Evolutionary conservation across 805 yeast species (phyloP), one percentile per base, ranked within the genome.

Genomic region (Zygosaccharomyces bailii): DNA sequence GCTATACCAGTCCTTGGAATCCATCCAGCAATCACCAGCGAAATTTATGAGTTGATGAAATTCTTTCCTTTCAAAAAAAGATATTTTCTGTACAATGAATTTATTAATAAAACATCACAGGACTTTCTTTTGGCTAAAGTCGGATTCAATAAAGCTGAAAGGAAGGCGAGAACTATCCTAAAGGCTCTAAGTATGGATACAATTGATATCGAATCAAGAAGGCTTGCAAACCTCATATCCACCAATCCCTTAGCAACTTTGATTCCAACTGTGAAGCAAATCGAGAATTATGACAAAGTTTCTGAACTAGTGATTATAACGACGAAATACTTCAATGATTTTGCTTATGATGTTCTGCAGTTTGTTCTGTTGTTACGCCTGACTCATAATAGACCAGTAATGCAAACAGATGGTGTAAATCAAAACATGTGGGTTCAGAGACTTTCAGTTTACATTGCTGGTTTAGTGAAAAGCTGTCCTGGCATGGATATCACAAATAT

Each of bases 281-380:
- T 91, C 51, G 98, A 91, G 63, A 87, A 93, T 68, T 91, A 91
- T 60, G 96, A 85, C 58, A 91, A 91, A 58, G 75, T 91, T 50
- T 84, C 83, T 35, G 80, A 79, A 30, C 70, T 91, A 45, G 80
- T 91, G 5, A 89, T 87, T 7, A 83, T 83, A 37, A 78, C 93
- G 5, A 88, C 96, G 0, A 70, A 79, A 32, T 83, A 78, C 57
- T 87, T 88, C 60, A 83, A 82, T 40, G 74, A 68, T 4, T 82
- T 84, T 55, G 88, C 89, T 0, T 88, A 95, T 89, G 98, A 91
- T 61, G 85, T 80, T 2, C 64, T 91, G 23, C 82, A 90, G 4
- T 80, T 79, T 55, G 88, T 84, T 1, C 65, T 90, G 3, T 68
- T 90, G 56, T 74, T 79, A 57, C 77, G 93, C 52, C 69, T 91